These are phyloP conservation scores for Cystoderma amianthinum DNA, from an alignment of 768 basidiomycete species.

Conservation along the genomic window DNA sequence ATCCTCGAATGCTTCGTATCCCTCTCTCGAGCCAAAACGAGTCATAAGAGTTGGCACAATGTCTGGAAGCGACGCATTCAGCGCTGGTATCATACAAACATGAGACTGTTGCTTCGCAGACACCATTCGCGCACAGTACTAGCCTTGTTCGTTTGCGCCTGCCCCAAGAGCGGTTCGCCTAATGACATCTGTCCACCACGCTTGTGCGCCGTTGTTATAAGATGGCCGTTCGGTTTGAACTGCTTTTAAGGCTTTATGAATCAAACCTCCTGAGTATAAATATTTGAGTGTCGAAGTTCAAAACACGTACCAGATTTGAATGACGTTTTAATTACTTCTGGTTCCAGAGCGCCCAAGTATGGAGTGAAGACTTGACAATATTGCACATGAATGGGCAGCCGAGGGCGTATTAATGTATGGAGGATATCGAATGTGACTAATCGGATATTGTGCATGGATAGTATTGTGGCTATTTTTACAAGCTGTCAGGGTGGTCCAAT, in stretches of 20 bases:
- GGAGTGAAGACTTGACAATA: conserved; percentile 63
- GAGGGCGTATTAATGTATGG: conserved; percentile 68
- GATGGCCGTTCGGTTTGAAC: conserved; percentile 54
- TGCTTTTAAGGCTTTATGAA: conserved; percentile 26
- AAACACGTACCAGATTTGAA: conserved; percentile 46
- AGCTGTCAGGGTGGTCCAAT: too few species aligned
- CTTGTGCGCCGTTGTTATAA: conserved; percentile 45
- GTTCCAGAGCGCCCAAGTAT: conserved; percentile 54
- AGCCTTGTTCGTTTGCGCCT: conserved; percentile 56
- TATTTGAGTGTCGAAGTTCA: neutral
- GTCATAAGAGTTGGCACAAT: conserved; percentile 59
- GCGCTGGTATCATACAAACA: conserved; percentile 37
- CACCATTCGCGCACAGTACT: conserved; percentile 7
- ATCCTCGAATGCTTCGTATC: conserved; percentile 40
- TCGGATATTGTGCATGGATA: conserved; percentile 28
- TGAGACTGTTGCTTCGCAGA: neutral
- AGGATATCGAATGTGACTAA: conserved; percentile 77
- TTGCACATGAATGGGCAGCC: conserved; percentile 58
- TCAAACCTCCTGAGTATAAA: conserved; percentile 1
- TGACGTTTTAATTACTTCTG: conserved; percentile 42
- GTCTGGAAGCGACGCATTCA: conserved; percentile 42
- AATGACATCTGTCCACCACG: conserved; percentile 81
- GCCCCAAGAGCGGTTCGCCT: conserved; percentile 68
- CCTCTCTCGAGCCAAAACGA: conserved; percentile 65
- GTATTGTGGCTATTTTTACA: too few species aligned